Base-by-base conservation (phyloP, 2,329 filamentous ascomycete species). In the Scorias spongiosa region DNA sequence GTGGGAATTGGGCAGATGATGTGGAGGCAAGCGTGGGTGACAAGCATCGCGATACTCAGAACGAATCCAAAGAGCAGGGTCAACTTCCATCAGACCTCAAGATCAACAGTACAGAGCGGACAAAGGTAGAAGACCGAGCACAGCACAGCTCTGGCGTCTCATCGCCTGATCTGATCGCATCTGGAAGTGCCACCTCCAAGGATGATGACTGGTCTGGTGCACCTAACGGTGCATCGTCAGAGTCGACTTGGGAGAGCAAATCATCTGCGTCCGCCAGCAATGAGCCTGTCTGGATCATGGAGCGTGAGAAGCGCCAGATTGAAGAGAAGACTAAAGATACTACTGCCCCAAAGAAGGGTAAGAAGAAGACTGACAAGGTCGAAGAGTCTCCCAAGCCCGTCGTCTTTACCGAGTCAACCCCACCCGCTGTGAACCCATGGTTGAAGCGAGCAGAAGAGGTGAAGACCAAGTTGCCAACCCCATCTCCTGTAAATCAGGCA, bases 341-440 rank as follows among this genome's bases (percentile, higher is more conserved):
- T 29, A 46, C 48, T 8, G 39, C 50, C 5, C 43, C 49, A 40
- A 62, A 64, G 45, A 56, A 55, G 51, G 53, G 61, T 42, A 59
- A 69, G 39, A 61, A 63, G 29, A 68, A 69, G 43, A 66, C 70
- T 50, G 64, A 71, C 63, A 75, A 75, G 51, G 72, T 74, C 47
- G 49, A 47, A 44, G 49, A 51, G 66, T 75, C 14, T 17, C 48
- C 67, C 68, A 11, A 67, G 74, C 77, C 80, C 11, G 47, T 54
- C 48, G 74, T 81, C 54, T 69, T 94, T 37, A 80, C 81, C 40
- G 85, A 91, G 48, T 89, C 89, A 14, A 82, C 86, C 28, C 71
- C 84, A 38, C 91, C 91, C 1, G 63, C 77, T 1, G 82, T 95
- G 46, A 98, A 98, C 61, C 69, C 88, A 49, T 98, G 91, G 89